Evolutionary conservation across 768 basidiomycete genomes (phyloP), one percentile per base, ranked within the genome.

Genomic region (Trametes gibbosa): DNA sequence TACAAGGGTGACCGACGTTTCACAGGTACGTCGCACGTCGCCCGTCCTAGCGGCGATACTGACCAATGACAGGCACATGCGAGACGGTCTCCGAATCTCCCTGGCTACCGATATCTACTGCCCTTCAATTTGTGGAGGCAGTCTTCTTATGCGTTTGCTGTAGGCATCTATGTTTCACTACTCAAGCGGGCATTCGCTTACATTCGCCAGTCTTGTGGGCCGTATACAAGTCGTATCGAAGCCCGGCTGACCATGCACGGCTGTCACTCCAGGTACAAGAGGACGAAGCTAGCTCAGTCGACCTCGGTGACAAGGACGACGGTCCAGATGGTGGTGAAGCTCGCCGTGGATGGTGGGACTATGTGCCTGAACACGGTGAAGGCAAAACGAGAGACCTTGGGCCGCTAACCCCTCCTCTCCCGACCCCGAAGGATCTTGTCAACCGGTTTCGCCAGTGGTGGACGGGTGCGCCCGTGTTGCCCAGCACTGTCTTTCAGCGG

Each of bases 61-160:
- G 37, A 14, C 17, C 10, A 23, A 10, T 8, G 32, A 2, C 29
- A 85, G 84, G 81, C 1, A 78, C 78, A 50, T 87, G 84, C 65
- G 70, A 74, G 47, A 75, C 65, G 27, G 65, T 67, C 47, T 25
- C n/a, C 9, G 59, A 70, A 72, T 65, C 67, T 69, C 56, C 66
- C 55, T 57, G 78, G 69, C 74, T 61, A 69, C 77, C 59, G 77
- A 75, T 66, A 6, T 62, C 70, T 6, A 70, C 85, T 19, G 71
- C 79, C 19, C 70, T 85, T 14, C 80, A 83, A 53, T 75, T 84
- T 19, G 61, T 74, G 14, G 81, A 86, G 65, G 80, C 83, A 0
- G 65, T 81, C n/a, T 84, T 86, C 65, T 78, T 86, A 24, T 81
- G 79, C 62, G 70, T 74, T 39, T 87, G 85, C 66, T 86, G 86